Base-by-base conservation (phyloP, 225 moss, liverwort and hornwort species). In the Polytrichum commune region DNA sequence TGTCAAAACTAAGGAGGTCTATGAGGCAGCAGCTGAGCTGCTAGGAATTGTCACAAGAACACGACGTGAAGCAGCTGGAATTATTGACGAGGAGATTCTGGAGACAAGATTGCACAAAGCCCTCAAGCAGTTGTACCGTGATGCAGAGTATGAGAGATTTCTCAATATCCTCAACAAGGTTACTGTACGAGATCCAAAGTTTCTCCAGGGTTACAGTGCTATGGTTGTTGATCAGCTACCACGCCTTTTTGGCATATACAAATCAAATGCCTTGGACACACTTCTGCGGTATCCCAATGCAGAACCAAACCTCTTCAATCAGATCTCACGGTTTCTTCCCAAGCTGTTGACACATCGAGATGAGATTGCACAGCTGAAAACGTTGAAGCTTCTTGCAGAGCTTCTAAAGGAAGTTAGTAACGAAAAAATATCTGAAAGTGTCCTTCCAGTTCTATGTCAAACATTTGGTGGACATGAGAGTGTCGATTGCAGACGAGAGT, bases 11-110 rank as follows among this genome's bases (percentile, higher is more conserved):
- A 96, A 96, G 75, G 88, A 96, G 65, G 82, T 96, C 19, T 96
- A 91, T 74, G 96, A 96, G 84, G 93, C 96, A 69, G 85, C 96
- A 67, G 96, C 88, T 32, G 96, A 96, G 74, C 86, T 96, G 64
- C 46, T 96, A 54, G 96, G 96, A 25, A 89, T 93, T 65, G 75
- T 81, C 8, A 69, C 92, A 57, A 92, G 84, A 58, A 78, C 87
- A 61, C 75, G 86, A 63, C 75, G 84, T 46, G 85, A 90, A 69
- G 75, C 69, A 24, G 19, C 29, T 46, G 54, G 35, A 58, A 60
- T 71, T 16, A 64, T 74, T 5, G 71, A 71, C 26, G 74, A 69
- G 69, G 77, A 90, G 71, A 23, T 89, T 6, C 84, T 93, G 18
- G 96, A 93, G 81, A 72, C 56, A 53, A 86, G 80, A n/a, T 69